phyloP scores from a whole-genome alignment of 1,139 yeast genomes.

The Hansenula sp. region DNA sequence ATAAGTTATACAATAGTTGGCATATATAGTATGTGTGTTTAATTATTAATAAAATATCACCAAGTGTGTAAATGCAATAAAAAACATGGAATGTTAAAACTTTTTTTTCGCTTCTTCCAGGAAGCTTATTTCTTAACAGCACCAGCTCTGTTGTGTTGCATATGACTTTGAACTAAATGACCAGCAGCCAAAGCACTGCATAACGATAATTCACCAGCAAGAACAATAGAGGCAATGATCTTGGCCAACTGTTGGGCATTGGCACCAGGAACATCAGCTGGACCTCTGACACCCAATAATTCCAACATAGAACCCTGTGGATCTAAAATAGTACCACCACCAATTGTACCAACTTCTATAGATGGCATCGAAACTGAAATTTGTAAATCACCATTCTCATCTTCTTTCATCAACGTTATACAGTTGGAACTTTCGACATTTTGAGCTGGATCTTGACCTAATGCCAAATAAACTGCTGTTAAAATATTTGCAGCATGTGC shows the following conservation, averaged over 20 bases:
- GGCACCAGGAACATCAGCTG: conserved; percentile 89
- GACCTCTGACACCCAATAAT: conserved; percentile 90
- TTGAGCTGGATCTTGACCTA: conserved; percentile 99
- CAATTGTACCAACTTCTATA: conserved; percentile 98
- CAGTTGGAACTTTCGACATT: conserved; percentile 97
- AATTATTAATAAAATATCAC: too few species aligned
- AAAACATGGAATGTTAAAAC: background rate
- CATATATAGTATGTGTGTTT: background rate
- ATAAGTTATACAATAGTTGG: background rate
- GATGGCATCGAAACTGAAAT: conserved; percentile 98
- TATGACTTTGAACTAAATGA: conserved; percentile 95
- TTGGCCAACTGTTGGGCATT: conserved; percentile 95
- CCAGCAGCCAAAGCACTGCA: conserved; percentile 98
- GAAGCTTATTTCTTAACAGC: conserved; percentile 23
- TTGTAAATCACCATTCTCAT: conserved; percentile 69
- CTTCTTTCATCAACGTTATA: conserved; percentile 89
- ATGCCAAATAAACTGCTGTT: conserved; percentile 88
- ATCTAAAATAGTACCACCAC: conserved; percentile 97
- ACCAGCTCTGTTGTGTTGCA: conserved; percentile 82
- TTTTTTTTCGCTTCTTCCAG: background rate
- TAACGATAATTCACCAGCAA: conserved; percentile 93
- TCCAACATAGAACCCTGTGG: conserved; percentile 98
- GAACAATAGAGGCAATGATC: conserved; percentile 89
- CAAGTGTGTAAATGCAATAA: background rate
- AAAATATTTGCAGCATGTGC: conserved; percentile 97